These are phyloP conservation scores for Penicillium ucsense DNA, from an alignment of 495 filamentous ascomycete genomes.

Conservation along the genomic window DNA sequence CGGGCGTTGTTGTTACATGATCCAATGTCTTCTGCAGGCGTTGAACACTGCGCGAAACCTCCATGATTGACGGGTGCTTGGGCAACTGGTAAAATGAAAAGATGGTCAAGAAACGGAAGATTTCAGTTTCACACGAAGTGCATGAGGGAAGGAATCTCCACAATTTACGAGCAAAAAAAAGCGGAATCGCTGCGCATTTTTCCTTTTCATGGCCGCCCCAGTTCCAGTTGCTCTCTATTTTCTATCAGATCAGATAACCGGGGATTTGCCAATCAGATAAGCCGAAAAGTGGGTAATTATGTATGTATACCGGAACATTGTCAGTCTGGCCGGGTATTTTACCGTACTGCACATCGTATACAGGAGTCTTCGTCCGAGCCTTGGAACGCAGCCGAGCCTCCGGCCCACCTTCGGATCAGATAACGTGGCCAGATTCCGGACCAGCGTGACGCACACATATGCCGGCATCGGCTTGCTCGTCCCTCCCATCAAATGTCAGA, in stretches of 20 bases:
- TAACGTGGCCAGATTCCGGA: neutral
- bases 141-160: too few species aligned
- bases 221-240: neutral
- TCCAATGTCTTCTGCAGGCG: slow-evolving; percentile 32
- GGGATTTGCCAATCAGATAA: slow-evolving; percentile 1
- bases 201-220: too few species aligned
- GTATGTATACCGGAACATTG: neutral
- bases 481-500: too few species aligned
- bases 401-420: slow-evolving; percentile 3
- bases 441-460: neutral
- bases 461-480: too few species aligned
- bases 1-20: slow-evolving; percentile 17
- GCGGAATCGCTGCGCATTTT: too few species aligned
- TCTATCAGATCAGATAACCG: slow-evolving; percentile 1
- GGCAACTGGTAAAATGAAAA: too few species aligned
- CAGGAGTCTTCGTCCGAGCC: too few species aligned
- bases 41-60: slow-evolving; percentile 19
- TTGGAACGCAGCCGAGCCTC: neutral
- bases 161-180: too few species aligned
- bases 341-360: too few species aligned
- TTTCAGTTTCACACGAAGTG: too few species aligned
- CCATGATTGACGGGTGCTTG: slow-evolving; percentile 10
- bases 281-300: neutral
- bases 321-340: too few species aligned
- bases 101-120: too few species aligned